phyloP scores from a whole-genome alignment of 1,139 yeast genomes.

The Lodderomyces parapsilosis region DNA sequence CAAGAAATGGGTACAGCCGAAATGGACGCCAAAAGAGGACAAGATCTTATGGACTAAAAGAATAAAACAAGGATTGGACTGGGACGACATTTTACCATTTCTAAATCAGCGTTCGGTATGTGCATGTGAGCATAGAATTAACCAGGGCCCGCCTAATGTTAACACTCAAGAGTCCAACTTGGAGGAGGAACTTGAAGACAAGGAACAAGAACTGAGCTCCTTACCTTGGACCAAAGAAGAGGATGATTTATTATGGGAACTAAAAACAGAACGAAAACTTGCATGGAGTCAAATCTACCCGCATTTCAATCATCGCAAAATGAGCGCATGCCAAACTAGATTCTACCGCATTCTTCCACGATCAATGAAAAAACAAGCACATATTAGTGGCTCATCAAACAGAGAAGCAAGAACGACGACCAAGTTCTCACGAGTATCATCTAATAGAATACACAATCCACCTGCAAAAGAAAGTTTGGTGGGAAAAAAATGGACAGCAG shows the following conservation, averaged over 20 bases:
- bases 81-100: not conserved
- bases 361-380: not conserved
- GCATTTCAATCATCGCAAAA: not conserved
- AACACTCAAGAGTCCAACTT: too few relatives aligned
- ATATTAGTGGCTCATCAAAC: not conserved
- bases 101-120: not conserved
- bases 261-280: not conserved
- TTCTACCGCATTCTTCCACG: not conserved
- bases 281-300: not conserved
- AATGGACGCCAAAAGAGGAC: not conserved
- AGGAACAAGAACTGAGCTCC: not conserved
- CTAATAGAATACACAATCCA: not conserved
- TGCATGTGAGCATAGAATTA: not conserved
- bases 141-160: not conserved
- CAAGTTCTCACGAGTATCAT: not conserved
- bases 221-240: not conserved
- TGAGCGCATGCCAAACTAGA: not conserved
- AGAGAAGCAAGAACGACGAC: not conserved
- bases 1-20: not conserved
- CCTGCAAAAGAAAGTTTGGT: not conserved
- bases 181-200: too few relatives aligned
- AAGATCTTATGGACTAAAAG: not conserved
- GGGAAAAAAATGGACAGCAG: not conserved
- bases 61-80: not conserved
- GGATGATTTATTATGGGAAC: not conserved